phyloP scores from a whole-genome alignment of 805 yeast genomes.

The Wickerhamomyces kurtzmanii region DNA sequence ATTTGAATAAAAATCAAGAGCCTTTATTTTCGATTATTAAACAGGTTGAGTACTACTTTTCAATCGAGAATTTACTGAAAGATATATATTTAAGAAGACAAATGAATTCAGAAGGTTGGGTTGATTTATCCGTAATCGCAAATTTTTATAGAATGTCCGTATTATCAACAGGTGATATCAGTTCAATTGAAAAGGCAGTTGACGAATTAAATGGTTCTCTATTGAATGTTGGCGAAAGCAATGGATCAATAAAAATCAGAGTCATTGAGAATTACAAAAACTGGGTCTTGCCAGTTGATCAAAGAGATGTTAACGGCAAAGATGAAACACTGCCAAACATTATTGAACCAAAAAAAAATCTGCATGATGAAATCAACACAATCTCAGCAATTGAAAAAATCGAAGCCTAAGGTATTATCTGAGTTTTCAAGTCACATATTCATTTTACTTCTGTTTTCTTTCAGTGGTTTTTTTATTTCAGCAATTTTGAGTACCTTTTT shows the following conservation, averaged over 20 bases:
- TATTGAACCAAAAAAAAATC: too few relatives aligned
- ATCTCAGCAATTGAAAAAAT: too few relatives aligned
- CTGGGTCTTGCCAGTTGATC: constrained; percentile 58
- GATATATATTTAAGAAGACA: constrained; percentile 76
- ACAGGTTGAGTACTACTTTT: constrained; percentile 88
- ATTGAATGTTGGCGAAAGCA: too few relatives aligned
- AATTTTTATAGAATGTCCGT: constrained; percentile 69
- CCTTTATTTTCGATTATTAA: constrained; percentile 10
- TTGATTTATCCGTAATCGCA: constrained; percentile 52
- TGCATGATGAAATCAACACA: too few relatives aligned
- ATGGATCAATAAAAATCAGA: constrained; percentile 49
- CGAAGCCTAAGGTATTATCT: too few relatives aligned
- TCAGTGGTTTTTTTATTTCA: too few relatives aligned
- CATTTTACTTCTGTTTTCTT: too few relatives aligned
- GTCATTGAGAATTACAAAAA: constrained; percentile 44
- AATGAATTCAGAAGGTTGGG: constrained; percentile 71
- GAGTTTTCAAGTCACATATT: too few relatives aligned
- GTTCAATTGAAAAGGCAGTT: constrained; percentile 46
- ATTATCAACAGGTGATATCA: constrained; percentile 45
- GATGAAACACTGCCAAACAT: too few relatives aligned
- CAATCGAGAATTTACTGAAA: constrained; percentile 76
- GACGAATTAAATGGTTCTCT: constrained; percentile 28
- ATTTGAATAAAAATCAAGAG: constrained; percentile 2
- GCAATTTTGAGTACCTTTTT: too few relatives aligned
- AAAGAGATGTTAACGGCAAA: constrained; percentile 34